phyloP scores from a whole-genome alignment of 805 yeast species.

The Kuraishia capsulata region DNA sequence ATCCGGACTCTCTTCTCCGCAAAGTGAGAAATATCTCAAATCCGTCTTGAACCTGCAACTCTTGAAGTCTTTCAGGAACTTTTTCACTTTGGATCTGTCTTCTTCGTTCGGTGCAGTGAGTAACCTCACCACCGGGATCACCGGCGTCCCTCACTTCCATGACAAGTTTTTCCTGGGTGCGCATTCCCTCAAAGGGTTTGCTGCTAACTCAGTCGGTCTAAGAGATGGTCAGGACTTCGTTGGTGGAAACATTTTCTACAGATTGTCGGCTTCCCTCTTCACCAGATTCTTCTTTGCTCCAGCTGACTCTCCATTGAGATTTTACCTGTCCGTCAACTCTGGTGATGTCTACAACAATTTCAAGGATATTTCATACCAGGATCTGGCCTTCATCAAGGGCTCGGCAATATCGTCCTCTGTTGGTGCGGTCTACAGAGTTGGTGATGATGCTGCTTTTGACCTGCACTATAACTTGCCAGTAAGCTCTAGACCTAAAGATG shows the following conservation, averaged over 20 bases:
- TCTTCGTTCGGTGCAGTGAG: slow-evolving; percentile 48
- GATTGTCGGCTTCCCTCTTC: slow-evolving; percentile 50
- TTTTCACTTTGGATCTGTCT: slow-evolving; percentile 39
- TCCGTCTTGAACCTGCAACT: slow-evolving; percentile 19
- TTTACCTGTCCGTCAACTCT: slow-evolving; percentile 57
- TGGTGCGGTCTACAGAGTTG: slow-evolving; percentile 54
- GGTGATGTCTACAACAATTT: slow-evolving; percentile 42
- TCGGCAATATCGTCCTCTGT: slow-evolving; percentile 49
- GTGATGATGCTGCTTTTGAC: slow-evolving; percentile 54
- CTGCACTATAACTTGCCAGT: slow-evolving; percentile 57
- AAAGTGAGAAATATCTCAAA: slow-evolving; percentile 26
- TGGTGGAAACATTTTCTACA: slow-evolving; percentile 60
- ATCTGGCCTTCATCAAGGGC: slow-evolving; percentile 14
- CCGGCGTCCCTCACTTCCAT: slow-evolving; percentile 41
- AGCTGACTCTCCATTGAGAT: slow-evolving; percentile 41
- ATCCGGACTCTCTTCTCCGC: slow-evolving; percentile 19
- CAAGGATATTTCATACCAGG: slow-evolving; percentile 7
- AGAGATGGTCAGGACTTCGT: slow-evolving; percentile 41
- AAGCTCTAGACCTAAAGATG: slow-evolving; percentile 38
- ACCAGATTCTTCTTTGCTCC: slow-evolving; percentile 46
- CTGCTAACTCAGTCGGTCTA: slow-evolving; percentile 59
- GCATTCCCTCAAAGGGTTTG: slow-evolving; percentile 62
- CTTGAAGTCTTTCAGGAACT: slow-evolving; percentile 29
- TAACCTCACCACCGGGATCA: slow-evolving; percentile 22
- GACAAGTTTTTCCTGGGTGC: slow-evolving; percentile 88